Evolutionary conservation across 768 basidiomycete genomes (phyloP).

Genomic region (Epithele typhae): DNA sequence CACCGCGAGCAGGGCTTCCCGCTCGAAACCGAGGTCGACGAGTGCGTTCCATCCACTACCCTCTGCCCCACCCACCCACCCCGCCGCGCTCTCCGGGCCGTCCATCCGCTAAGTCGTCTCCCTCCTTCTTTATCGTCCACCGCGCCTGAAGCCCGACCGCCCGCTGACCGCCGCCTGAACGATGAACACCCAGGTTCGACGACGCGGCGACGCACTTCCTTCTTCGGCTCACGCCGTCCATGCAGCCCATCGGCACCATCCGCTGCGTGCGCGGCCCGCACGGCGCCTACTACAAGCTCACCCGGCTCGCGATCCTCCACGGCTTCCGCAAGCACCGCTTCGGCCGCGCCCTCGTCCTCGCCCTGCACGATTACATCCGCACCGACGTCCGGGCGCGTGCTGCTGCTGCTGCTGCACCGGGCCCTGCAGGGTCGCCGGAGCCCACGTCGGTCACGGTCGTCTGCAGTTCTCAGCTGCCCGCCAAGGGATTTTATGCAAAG

Average conservation of each 20-base stretch:
- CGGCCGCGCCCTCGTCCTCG: conserved; percentile 61
- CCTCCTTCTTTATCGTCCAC: conserved; percentile 2
- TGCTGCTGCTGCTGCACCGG: too few relatives aligned
- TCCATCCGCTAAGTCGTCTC: too few relatives aligned
- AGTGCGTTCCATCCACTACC: conserved; percentile 35
- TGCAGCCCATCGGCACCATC: conserved; percentile 67
- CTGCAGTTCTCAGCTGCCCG: conserved; percentile 68
- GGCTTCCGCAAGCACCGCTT: conserved; percentile 60
- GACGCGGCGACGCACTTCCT: conserved; percentile 65
- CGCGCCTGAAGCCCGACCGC: too few relatives aligned
- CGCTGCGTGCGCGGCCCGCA: conserved; percentile 36
- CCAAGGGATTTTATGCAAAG: conserved; percentile 74
- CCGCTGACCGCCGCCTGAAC: too few relatives aligned
- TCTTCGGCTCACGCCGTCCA: conserved; percentile 58
- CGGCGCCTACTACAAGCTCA: conserved; percentile 62
- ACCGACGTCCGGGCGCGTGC: conserved; percentile 33
- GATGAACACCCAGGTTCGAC: conserved; percentile 57
- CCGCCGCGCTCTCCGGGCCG: too few relatives aligned
- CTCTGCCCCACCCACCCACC: too few relatives aligned
- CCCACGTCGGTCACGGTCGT: conserved; percentile 36
- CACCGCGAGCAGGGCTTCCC: conserved; percentile 67
- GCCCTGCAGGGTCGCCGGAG: too few relatives aligned
- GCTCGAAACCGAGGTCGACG: conserved; percentile 70
- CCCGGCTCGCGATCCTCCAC: conserved; percentile 63
- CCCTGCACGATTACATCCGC: conserved; percentile 56